Conservation (phyloP, 495 filamentous ascomycete species). For the Daldinia childiae region DNA sequence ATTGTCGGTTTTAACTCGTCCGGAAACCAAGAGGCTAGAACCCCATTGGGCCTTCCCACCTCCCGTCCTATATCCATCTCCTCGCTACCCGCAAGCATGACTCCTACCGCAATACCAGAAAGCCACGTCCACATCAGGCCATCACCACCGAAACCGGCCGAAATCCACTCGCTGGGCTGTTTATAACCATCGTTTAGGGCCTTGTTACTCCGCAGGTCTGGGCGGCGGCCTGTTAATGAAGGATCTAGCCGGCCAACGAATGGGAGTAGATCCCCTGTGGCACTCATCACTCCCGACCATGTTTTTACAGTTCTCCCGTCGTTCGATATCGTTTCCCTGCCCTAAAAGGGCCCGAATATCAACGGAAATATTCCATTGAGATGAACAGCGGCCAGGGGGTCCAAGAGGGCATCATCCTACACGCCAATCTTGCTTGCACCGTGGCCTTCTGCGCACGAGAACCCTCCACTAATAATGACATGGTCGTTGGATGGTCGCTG, state of each 20-base stretch:
- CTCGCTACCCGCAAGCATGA: constrained; percentile 51
- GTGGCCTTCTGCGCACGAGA: constrained; percentile 42
- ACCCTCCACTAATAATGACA: constrained; percentile 53
- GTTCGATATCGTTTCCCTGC: neutral
- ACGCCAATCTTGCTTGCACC: constrained; percentile 48
- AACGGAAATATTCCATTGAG: constrained; percentile 41
- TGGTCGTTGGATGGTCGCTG: constrained; percentile 33
- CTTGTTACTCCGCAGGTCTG: neutral
- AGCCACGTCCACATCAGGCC: constrained; percentile 62
- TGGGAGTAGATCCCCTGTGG: constrained; percentile 57
- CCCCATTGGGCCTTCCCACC: constrained; percentile 7
- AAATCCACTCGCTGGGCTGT: constrained; percentile 54
- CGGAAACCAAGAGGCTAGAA: constrained; percentile 48
- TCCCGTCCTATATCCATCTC: neutral
- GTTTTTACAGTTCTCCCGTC: constrained; percentile 15
- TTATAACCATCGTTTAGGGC: neutral
- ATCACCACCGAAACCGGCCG: constrained; percentile 58
- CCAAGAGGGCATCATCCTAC: constrained; percentile 46
- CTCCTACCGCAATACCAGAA: constrained; percentile 52
- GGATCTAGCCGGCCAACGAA: constrained; percentile 56
- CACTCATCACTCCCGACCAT: constrained; percentile 60
- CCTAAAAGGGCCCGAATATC: constrained; percentile 28
- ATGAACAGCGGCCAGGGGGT: constrained; percentile 37
- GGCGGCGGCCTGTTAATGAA: constrained; percentile 40
- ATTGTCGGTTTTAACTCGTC: constrained; percentile 35